Base-by-base conservation (phyloP, 352 stramenopile genomes). In the Sclerospora graminicola region DNA sequence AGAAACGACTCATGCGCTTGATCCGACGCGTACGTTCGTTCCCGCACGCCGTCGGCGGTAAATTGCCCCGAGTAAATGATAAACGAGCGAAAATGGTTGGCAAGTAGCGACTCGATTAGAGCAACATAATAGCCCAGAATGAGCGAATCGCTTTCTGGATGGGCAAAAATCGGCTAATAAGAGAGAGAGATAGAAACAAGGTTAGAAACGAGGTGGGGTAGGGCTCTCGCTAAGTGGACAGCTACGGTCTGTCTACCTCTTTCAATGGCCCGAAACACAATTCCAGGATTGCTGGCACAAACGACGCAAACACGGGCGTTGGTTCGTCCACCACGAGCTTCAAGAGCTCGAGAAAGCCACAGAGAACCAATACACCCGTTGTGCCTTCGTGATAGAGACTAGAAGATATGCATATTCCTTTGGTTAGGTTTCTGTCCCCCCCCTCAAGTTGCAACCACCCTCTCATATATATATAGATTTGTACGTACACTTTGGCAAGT, bases 1-100 rank as follows among this genome's bases (percentile, higher is more conserved):
- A 84, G 28, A 34, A 90, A 90, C 45, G 85, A 88, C 14, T 60
- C 65, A 45, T 81, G 69, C 1, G 75, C 70, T 36, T 73, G 49
- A n/a, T 88, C 72, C 3, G 71, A 85, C 1, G 64, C 48, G 39
- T 83, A 90, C 6, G 39, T 42, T 15, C 75, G 73, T 44, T 82
- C 67, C 20, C 74, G 73, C n/a, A 54, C 51, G 5, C 68, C 69
- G 34, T 73, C 67, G 2, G 63, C 16, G 20, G 58, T 69, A 30
- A 83, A 78, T 2, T 60, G 47, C n/a, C 58, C 53, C 0, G 54
- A 61, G 18, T 66, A 65, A 2, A 64, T 56, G 18, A 90, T 77
- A 45, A 90, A 90, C 43, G 84, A 88, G 18, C 78, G 69, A 50
- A 82, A 90, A 28, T 87, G 78, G 42, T 88, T 87, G 48, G 86